These are phyloP conservation scores for Beta vulgaris DNA, from an alignment of 148 eudicot species.

Conservation along the genomic window DNA sequence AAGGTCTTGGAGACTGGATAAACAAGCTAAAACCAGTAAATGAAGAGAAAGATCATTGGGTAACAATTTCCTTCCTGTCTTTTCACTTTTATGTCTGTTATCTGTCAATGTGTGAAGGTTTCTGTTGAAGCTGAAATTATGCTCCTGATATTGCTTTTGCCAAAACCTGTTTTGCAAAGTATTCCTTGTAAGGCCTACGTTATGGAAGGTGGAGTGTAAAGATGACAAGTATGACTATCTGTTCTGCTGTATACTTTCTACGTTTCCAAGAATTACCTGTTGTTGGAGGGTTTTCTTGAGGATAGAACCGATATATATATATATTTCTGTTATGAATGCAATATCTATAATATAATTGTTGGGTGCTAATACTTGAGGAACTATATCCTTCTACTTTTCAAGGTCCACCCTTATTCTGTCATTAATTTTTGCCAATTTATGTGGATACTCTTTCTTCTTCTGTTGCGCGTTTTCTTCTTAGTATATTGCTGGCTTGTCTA, in stretches of 20 bases:
- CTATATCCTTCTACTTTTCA: not conserved
- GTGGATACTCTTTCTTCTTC: not conserved
- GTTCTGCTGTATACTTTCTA: not conserved
- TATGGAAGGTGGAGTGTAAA: not conserved
- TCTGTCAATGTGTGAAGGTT: not conserved
- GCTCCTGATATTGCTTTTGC: not conserved
- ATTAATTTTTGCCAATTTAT: not conserved
- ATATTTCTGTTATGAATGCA: too few relatives aligned
- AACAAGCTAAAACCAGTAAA: slow-evolving; percentile 67
- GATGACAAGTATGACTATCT: not conserved
- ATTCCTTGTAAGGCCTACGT: not conserved
- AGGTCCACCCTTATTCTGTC: not conserved
- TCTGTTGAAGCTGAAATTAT: slow-evolving; percentile 11
- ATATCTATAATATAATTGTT: not conserved
- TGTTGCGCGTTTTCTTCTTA: not conserved
- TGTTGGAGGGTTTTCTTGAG: not conserved
- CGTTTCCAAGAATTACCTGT: not conserved
- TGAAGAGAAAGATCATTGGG: slow-evolving; percentile 98
- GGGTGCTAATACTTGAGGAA: not conserved
- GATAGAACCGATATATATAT: too few relatives aligned
- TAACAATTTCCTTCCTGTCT: slow-evolving; percentile 19
- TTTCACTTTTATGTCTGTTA: not conserved
- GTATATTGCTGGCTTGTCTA: not conserved
- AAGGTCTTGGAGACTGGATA: slow-evolving; percentile 76
- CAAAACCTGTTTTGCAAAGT: not conserved